Evolutionary conservation across 768 basidiomycete species (phyloP).

Genomic region (Russula lepida): DNA sequence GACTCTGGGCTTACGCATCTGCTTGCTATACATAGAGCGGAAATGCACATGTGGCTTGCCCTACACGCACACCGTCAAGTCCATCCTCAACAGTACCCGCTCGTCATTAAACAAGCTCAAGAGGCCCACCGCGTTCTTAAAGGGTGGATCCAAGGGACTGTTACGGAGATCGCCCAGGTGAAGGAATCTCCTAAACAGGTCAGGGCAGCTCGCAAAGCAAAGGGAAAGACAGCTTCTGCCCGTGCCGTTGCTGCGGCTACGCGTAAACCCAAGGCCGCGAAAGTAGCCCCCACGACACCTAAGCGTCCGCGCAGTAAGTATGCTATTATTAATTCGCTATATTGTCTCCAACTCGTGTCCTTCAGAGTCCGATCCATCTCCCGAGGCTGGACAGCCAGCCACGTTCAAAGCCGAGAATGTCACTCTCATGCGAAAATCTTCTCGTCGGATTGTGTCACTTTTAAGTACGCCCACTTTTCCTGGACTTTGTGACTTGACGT

Average conservation of each 20-base stretch:
- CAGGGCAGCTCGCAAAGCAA: constrained; percentile 14
- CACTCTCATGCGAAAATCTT: not conserved
- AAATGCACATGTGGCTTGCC: constrained; percentile 58
- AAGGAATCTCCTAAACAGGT: constrained; percentile 14
- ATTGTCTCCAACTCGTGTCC: not conserved
- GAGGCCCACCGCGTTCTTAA: constrained; percentile 45
- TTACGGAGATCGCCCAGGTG: not conserved
- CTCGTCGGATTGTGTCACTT: constrained; percentile 11
- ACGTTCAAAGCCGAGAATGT: not conserved
- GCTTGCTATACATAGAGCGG: constrained; percentile 42
- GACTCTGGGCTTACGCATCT: constrained; percentile 27
- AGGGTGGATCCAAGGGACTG: constrained; percentile 25
- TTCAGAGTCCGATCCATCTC: constrained; percentile 1
- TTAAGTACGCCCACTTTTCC: not conserved
- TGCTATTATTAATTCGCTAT: not conserved
- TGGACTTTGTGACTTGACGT: not conserved
- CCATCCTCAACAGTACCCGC: constrained; percentile 35
- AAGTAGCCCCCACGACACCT: constrained; percentile 34
- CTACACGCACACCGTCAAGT: constrained; percentile 57
- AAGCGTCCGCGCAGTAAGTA: constrained; percentile 30
- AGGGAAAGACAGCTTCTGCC: constrained; percentile 11
- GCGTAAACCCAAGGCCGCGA: constrained; percentile 4
- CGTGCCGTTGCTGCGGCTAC: constrained; percentile 18
- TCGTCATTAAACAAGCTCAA: constrained; percentile 45
- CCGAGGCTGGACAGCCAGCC: not conserved